phyloP scores from a whole-genome alignment of 1,284 basidiomycete species.

The Leccinum fallax region DNA sequence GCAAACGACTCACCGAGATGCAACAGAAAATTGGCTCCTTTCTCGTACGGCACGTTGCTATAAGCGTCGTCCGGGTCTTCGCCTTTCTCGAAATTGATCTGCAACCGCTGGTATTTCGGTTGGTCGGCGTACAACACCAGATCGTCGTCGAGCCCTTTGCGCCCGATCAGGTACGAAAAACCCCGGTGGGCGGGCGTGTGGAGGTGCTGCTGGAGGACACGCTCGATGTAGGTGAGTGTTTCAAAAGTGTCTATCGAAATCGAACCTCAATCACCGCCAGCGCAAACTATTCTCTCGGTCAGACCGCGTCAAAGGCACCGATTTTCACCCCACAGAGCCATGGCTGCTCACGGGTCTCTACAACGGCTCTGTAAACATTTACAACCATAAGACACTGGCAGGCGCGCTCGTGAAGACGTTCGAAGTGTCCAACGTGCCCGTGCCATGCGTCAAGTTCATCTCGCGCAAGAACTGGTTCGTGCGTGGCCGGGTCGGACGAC shows the following conservation, averaged over 20 bases:
- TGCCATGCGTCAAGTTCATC: slow-evolving; percentile 95
- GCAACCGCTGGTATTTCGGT: slow-evolving; percentile 83
- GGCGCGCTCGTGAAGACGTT: slow-evolving; percentile 95
- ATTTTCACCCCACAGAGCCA: slow-evolving; percentile 97
- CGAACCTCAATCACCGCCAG: slow-evolving; percentile 42
- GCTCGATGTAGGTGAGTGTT: slow-evolving; percentile 81
- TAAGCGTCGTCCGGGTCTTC: slow-evolving; percentile 90
- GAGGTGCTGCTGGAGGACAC: slow-evolving; percentile 75
- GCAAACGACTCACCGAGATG: slow-evolving; percentile 51
- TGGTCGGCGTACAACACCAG: slow-evolving; percentile 52
- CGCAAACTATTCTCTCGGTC: slow-evolving; percentile 93
- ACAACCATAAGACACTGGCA: slow-evolving; percentile 84
- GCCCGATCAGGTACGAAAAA: slow-evolving; percentile 80
- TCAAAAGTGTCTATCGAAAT: background rate
- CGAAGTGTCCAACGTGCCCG: slow-evolving; percentile 96
- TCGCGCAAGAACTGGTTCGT: slow-evolving; percentile 99
- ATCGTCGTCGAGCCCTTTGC: slow-evolving; percentile 73
- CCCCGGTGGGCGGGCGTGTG: slow-evolving; percentile 82
- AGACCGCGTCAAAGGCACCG: slow-evolving; percentile 96
- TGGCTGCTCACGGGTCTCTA: slow-evolving; percentile 86
- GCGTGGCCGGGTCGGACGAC: slow-evolving; percentile 87
- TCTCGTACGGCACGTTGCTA: slow-evolving; percentile 72
- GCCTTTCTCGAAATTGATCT: slow-evolving; percentile 82
- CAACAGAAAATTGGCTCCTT: slow-evolving; percentile 73
- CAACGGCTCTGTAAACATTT: slow-evolving; percentile 97